A percentile compares a stretch with the other conserved stretches of the same genome.
phyloP scores from a whole-genome alignment of 352 stramenopile genomes.

The Phytopythium litorale region DNA sequence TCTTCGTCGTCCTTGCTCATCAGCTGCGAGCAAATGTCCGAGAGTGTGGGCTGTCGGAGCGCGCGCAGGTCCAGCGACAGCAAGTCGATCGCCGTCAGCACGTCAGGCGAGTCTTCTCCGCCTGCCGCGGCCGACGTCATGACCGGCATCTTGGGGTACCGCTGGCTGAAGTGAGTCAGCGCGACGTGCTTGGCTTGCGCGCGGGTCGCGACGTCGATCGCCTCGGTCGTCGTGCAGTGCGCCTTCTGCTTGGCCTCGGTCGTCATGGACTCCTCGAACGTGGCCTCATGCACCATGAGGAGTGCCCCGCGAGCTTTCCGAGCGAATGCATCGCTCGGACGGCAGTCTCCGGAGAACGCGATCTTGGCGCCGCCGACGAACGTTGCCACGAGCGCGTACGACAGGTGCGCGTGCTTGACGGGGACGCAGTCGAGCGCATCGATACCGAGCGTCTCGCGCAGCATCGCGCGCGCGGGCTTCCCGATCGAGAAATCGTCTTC shows the following conservation, averaged over 20 bases:
- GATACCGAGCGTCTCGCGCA: constrained; percentile 40
- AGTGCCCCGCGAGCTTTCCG: constrained; percentile 53
- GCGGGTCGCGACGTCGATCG: constrained; percentile 73
- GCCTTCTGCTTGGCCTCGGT: constrained; percentile 92
- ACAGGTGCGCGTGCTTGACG: constrained; percentile 88
- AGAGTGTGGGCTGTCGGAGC: constrained; percentile 52
- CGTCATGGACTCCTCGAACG: constrained; percentile 94
- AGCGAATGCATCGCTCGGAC: constrained; percentile 75
- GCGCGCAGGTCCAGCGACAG: constrained; percentile 67
- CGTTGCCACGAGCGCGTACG: constrained; percentile 89
- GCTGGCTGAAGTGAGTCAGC: constrained; percentile 96
- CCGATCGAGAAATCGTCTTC: constrained; percentile 24
- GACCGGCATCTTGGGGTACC: constrained; percentile 76
- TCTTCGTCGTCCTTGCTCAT: constrained; percentile 43
- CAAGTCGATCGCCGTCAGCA: constrained; percentile 75
- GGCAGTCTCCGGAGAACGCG: constrained; percentile 94
- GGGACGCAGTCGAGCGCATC: constrained; percentile 56
- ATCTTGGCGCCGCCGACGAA: constrained; percentile 70
- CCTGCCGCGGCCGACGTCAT: constrained; percentile 9
- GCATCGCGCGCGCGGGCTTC: constrained; percentile 33
- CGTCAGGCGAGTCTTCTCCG: constrained; percentile 23
- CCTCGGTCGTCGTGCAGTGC: constrained; percentile 94
- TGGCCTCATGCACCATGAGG: constrained; percentile 97
- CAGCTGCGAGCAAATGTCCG: constrained; percentile 63
- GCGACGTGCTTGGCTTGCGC: constrained; percentile 85